Evolutionary conservation across 106 monocot species (phyloP).

Genomic region (Cymbidium sinense): DNA sequence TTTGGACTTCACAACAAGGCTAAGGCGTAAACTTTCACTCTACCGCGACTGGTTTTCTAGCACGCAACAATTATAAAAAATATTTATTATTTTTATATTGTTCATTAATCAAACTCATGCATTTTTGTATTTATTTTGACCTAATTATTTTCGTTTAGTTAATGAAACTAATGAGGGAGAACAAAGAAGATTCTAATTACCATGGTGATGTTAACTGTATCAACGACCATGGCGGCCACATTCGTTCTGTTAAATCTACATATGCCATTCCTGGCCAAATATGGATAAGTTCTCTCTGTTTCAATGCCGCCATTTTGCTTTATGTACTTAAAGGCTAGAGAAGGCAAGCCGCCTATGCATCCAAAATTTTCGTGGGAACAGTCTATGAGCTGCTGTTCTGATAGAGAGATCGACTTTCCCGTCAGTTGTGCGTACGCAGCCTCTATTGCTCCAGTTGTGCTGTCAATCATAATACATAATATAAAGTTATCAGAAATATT

Average conservation of each 20-base stretch:
- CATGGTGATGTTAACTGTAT: slow-evolving; percentile 61
- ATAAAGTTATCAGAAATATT: no score
- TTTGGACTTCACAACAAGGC: no score
- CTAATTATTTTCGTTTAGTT: no score
- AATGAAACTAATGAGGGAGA: neutral
- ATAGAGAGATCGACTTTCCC: slow-evolving; percentile 54
- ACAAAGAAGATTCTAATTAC: slow-evolving; percentile 6
- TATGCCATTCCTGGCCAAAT: slow-evolving; percentile 48
- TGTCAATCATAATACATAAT: slow-evolving; percentile 14
- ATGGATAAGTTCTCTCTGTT: slow-evolving; percentile 73
- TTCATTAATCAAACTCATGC: no score
- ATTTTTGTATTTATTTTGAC: no score
- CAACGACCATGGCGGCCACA: slow-evolving; percentile 51
- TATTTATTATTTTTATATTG: no score
- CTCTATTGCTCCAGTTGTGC: slow-evolving; percentile 76
- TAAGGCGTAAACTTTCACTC: no score
- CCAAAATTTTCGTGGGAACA: slow-evolving; percentile 82
- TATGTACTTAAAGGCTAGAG: slow-evolving; percentile 75
- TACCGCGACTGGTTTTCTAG: no score
- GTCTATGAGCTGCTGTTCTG: slow-evolving; percentile 82
- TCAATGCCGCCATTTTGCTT: slow-evolving; percentile 80
- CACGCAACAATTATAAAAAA: no score
- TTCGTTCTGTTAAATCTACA: slow-evolving; percentile 40
- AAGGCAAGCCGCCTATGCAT: slow-evolving; percentile 70
- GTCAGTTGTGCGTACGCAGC: slow-evolving; percentile 68